A percentile compares a stretch with the other conserved stretches of the same genome.
phyloP scores from a whole-genome alignment of 1,284 basidiomycete genomes.

The Tilletia caries region DNA sequence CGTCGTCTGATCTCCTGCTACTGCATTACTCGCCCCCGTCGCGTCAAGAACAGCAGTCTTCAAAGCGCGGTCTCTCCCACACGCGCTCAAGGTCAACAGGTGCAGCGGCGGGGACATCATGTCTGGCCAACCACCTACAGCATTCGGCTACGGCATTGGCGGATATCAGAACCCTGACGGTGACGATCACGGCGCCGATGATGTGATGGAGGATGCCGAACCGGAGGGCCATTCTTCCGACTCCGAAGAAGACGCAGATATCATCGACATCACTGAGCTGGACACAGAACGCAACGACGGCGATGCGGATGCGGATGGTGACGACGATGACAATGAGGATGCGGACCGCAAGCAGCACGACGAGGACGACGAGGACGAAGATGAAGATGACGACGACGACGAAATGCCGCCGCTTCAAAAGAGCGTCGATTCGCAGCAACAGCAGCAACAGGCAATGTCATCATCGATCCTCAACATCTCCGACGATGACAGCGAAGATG shows the following conservation, averaged over 20 bases:
- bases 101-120: constrained; percentile 1
- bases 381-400: background rate
- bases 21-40: no score
- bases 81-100: no score
- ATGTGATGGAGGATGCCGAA: background rate
- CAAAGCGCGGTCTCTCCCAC: no score
- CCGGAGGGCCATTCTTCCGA: background rate
- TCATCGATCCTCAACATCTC: background rate
- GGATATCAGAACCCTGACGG: background rate
- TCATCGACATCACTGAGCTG: background rate
- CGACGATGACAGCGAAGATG: background rate
- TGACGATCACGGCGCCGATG: background rate
- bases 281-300: background rate
- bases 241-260: background rate
- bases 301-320: background rate
- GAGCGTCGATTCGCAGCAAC: background rate
- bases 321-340: background rate
- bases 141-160: background rate
- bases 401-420: background rate
- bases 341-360: background rate
- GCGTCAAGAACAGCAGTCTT: no score
- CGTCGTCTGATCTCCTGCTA: no score
- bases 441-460: no score
- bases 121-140: background rate
- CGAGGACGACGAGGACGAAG: background rate